These are phyloP conservation scores for Vitis amurensis DNA, from an alignment of 164 flowering plant species.

Conservation along the genomic window DNA sequence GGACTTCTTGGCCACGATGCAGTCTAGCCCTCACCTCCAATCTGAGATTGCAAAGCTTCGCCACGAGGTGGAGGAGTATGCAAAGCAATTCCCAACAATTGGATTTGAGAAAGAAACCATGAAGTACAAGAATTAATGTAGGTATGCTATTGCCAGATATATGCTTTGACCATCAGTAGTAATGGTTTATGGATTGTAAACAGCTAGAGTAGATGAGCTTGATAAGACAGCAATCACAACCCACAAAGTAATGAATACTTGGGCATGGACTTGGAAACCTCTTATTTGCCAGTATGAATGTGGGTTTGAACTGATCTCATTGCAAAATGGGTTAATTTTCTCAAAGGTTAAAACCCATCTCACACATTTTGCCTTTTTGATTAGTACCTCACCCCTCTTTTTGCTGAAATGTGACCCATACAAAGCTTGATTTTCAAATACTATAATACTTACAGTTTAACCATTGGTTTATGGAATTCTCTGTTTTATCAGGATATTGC, in stretches of 20 bases:
- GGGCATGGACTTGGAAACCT: conserved; percentile 8
- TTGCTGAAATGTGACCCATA: no score
- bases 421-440: no score
- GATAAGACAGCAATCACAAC: neutral
- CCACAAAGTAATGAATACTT: conserved; percentile 6
- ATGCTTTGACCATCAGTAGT: no score
- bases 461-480: no score
- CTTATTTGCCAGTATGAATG: conserved; percentile 13
- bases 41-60: conserved; percentile 76
- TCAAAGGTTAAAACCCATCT: no score
- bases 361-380: no score
- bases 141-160: conserved; percentile 4
- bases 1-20: conserved; percentile 74
- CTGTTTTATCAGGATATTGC: no score
- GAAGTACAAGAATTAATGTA: conserved; percentile 80
- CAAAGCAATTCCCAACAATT: conserved; percentile 93
- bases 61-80: conserved; percentile 83
- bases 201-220: no score
- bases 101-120: conserved; percentile 92
- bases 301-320: neutral
- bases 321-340: no score
- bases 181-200: neutral
- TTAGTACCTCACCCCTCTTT: no score
- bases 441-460: no score
- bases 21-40: conserved; percentile 37